Percentiles rank a stretch among this genome's conserved stretches.
Conservation (phyloP, 805 yeast genomes). For the Torulaspora microellipsoides region DNA sequence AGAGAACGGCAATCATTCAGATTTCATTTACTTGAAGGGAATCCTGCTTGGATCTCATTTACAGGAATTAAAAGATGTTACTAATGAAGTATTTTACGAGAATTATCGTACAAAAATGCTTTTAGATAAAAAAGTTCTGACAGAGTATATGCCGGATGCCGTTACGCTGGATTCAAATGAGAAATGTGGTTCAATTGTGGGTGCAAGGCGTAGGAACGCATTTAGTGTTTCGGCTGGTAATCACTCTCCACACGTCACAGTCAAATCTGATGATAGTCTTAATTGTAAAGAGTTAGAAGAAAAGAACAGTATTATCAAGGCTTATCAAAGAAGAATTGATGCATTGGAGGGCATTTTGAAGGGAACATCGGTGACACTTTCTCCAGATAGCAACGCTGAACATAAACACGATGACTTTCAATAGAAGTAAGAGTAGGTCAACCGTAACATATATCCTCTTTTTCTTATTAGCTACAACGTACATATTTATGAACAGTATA, state of each 20-base stretch:
- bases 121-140: constrained; percentile 35
- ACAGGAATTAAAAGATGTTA: constrained; percentile 75
- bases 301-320: constrained; percentile 22
- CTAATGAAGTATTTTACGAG: constrained; percentile 73
- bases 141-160: neutral
- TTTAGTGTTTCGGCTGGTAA: constrained; percentile 4
- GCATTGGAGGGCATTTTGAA: constrained; percentile 17
- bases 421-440: too few relatives aligned
- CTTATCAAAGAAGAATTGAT: constrained; percentile 22
- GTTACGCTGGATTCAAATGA: neutral
- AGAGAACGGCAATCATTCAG: constrained; percentile 57
- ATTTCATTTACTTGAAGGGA: constrained; percentile 65
- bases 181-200: constrained; percentile 1
- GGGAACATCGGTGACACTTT: neutral
- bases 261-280: neutral
- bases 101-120: constrained; percentile 70
- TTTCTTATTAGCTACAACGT: too few relatives aligned
- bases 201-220: constrained; percentile 9
- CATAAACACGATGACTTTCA: too few relatives aligned
- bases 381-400: too few relatives aligned
- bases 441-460: too few relatives aligned
- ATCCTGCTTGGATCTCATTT: constrained; percentile 73
- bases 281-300: constrained; percentile 19
- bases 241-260: neutral
- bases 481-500: too few relatives aligned